Percentiles rank a stretch among this genome's conserved stretches.
Evolutionary conservation across 2,329 filamentous ascomycete species (phyloP).

Genomic region (Didymella lethalis): DNA sequence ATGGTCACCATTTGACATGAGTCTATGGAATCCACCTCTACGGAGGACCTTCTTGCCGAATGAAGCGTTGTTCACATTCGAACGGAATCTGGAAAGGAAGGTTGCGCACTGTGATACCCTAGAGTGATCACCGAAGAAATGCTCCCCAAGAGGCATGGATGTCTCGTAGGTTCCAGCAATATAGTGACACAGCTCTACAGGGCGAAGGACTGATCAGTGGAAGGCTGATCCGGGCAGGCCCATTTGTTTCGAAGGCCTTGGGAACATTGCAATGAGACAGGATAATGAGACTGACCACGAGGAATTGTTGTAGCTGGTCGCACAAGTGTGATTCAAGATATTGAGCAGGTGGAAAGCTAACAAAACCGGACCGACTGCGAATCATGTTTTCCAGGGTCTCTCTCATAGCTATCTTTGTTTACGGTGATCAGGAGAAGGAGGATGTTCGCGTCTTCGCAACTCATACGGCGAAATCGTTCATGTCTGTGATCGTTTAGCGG

Average conservation of each 20-base stretch:
- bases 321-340: not conserved
- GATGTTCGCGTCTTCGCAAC: not conserved
- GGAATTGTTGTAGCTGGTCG: not conserved
- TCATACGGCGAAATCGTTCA: not conserved
- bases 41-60: no score
- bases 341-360: not conserved
- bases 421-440: not conserved
- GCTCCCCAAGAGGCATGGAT: slow-evolving; percentile 1
- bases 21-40: not conserved
- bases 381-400: not conserved
- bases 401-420: no score
- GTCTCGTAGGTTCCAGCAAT: slow-evolving; percentile 5
- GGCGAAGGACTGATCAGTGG: not conserved
- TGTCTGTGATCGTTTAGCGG: not conserved
- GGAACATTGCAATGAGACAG: not conserved
- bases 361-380: slow-evolving; percentile 7
- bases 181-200: slow-evolving; percentile 9
- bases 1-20: not conserved
- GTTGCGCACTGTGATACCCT: not conserved
- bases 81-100: not conserved
- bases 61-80: no score
- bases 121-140: not conserved
- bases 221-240: not conserved
- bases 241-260: not conserved
- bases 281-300: slow-evolving; percentile 8